Conservation (phyloP, 2,329 filamentous ascomycete species). For the Cytospora mali region DNA sequence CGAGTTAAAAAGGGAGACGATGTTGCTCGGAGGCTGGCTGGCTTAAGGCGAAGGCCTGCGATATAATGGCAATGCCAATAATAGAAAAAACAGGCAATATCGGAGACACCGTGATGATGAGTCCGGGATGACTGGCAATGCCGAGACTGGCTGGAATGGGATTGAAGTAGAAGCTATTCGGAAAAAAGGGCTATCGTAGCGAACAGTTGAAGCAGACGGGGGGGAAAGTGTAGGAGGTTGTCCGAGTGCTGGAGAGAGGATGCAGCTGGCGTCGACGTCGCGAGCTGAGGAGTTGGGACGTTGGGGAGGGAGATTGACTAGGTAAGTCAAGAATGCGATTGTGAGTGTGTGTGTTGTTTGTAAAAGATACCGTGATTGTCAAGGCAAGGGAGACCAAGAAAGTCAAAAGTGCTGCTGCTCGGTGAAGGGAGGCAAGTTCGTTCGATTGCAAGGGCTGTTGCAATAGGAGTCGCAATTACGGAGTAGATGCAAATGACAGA, state of each 20-base stretch:
- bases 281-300: background rate
- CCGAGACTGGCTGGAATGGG: constrained; percentile 14
- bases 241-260: constrained; percentile 6
- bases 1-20: constrained; percentile 27
- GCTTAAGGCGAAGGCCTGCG: too few relatives aligned
- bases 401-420: background rate
- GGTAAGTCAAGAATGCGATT: background rate
- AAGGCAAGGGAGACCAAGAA: constrained; percentile 1
- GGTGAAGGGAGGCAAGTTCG: constrained; percentile 5
- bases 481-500: constrained; percentile 24
- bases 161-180: constrained; percentile 19
- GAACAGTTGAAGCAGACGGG: constrained; percentile 9
- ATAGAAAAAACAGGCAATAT: constrained; percentile 28
- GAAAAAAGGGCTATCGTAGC: constrained; percentile 17
- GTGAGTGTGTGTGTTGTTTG: background rate
- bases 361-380: background rate
- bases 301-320: background rate
- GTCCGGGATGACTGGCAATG: constrained; percentile 20
- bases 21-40: constrained; percentile 13
- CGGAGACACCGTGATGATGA: constrained; percentile 29
- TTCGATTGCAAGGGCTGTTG: background rate
- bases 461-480: constrained; percentile 25
- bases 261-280: background rate
- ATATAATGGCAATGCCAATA: constrained; percentile 23
- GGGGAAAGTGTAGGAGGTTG: constrained; percentile 14